phyloP scores from a whole-genome alignment of 164 flowering plant genomes.

The Paratinospora sagittata region DNA sequence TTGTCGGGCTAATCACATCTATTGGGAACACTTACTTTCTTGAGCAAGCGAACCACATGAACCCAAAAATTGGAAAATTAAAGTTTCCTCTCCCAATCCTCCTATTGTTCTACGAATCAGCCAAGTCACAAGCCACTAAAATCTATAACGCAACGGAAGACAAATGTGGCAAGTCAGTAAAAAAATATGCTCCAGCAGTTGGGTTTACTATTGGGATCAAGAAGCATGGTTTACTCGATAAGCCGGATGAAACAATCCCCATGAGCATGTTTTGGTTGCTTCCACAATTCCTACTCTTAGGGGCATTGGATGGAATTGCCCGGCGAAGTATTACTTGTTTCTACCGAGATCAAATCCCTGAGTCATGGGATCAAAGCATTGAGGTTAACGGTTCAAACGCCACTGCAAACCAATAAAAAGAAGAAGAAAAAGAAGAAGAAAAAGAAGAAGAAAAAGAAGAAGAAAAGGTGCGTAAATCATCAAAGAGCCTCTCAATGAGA shows the following conservation, averaged over 20 bases:
- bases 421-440: no score
- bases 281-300: slow-evolving; percentile 43
- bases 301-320: slow-evolving; percentile 23
- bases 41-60: slow-evolving; percentile 38
- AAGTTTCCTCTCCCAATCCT: slow-evolving; percentile 29
- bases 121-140: not conserved
- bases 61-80: slow-evolving; percentile 26
- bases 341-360: slow-evolving; percentile 17
- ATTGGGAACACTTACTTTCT: slow-evolving; percentile 38
- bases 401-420: not conserved
- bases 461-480: no score
- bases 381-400: not conserved
- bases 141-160: not conserved
- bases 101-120: not conserved
- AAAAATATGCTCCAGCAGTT: slow-evolving; percentile 8
- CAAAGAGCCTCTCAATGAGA: no score
- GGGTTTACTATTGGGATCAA: slow-evolving; percentile 20
- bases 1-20: slow-evolving; percentile 29
- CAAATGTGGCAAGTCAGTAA: not conserved
- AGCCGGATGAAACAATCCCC: slow-evolving; percentile 30
- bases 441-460: no score
- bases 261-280: slow-evolving; percentile 42
- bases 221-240: slow-evolving; percentile 27
- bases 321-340: slow-evolving; percentile 7
- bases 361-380: not conserved